Evolutionary conservation across 306 rosid genomes (phyloP), one percentile per base, ranked within the genome.

Genomic region (Castanopsis chinensis): DNA sequence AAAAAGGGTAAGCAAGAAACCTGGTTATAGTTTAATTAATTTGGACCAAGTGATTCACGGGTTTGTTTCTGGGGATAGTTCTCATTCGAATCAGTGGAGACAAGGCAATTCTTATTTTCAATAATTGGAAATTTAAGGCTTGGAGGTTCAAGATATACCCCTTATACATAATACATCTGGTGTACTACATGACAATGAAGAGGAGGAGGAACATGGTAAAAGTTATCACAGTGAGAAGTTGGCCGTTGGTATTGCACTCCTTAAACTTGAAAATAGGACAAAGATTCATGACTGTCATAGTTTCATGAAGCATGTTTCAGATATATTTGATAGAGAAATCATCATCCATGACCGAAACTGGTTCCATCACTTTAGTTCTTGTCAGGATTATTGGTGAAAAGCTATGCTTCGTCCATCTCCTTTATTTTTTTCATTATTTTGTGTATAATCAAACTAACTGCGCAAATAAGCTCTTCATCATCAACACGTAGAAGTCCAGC

Each of bases 191-290:
- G 89, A 90, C 68, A 80, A 86, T 78, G 79, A 85, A 74, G 92
- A 86, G 69, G 90, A 90, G 79, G 94, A 90, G 76, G 90, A 86
- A 78, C 84, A 88, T 72, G 79, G 52, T 75, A 72, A 88, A 76
- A 83, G 90, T 78, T 90, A 83, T 78, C 92, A 90, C 37, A 85
- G 89, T 75, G 94, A 90, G 83, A 90, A 90, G 71, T 65, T 90
- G 76, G 92, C 94, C 1, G 90, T 90, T 79, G 90, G 88, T 74
- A 88, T 76, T 72, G 69, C 86, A 57, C 86, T 90, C 74, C 88
- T 90, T 85, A 77, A 71, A 79, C 79, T 82, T 21, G 80, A 80
- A 68, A 85, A 90, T 79, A 88, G 83, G 43, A 7, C 43, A 1
- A 81, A 63, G 85, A 77, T 83, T 60, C 25, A 70, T 70, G 94